Conservation (phyloP, 495 filamentous ascomycete genomes). For the Parathielavia appendiculata region DNA sequence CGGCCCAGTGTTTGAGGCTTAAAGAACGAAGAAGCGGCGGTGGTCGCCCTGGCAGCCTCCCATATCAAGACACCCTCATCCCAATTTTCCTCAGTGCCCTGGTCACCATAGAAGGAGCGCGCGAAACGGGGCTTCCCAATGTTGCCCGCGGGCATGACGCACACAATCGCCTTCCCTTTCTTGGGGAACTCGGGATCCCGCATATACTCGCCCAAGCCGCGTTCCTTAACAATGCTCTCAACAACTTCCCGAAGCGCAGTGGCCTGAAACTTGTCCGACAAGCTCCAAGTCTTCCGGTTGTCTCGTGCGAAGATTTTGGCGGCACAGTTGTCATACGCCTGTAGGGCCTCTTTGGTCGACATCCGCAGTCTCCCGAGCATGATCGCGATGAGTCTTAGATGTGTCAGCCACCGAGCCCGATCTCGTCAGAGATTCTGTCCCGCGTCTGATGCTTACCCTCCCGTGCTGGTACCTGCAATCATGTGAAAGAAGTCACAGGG, state of each 20-base stretch:
- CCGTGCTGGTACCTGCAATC: slow-evolving; percentile 39
- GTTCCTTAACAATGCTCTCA: slow-evolving; percentile 11
- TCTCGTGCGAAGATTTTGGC: slow-evolving; percentile 24
- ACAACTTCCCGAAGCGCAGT: slow-evolving; percentile 15
- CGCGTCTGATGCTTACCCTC: slow-evolving; percentile 27
- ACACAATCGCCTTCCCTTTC: slow-evolving; percentile 19
- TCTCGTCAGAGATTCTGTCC: neutral
- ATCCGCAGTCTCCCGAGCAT: slow-evolving; percentile 36
- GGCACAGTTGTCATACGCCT: slow-evolving; percentile 25
- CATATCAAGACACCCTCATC: slow-evolving; percentile 21
- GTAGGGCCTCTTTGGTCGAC: slow-evolving; percentile 30
- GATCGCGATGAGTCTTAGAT: slow-evolving; percentile 31
- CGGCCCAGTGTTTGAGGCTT: slow-evolving; percentile 17
- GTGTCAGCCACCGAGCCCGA: neutral
- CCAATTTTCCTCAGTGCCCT: slow-evolving; percentile 4
- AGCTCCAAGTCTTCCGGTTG: slow-evolving; percentile 22
- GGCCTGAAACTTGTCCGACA: slow-evolving; percentile 13
- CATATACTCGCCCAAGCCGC: slow-evolving; percentile 12
- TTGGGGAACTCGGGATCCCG: slow-evolving; percentile 5
- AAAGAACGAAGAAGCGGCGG: slow-evolving; percentile 30
- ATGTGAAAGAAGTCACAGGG: slow-evolving; percentile 40
- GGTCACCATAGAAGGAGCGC: slow-evolving; percentile 5
- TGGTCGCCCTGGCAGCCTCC: slow-evolving; percentile 31
- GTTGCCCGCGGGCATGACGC: slow-evolving; percentile 14
- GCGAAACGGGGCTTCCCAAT: neutral